These are phyloP conservation scores for Plenodomus tracheiphilus DNA, from an alignment of 2,329 filamentous ascomycete genomes.

Conservation along the genomic window DNA sequence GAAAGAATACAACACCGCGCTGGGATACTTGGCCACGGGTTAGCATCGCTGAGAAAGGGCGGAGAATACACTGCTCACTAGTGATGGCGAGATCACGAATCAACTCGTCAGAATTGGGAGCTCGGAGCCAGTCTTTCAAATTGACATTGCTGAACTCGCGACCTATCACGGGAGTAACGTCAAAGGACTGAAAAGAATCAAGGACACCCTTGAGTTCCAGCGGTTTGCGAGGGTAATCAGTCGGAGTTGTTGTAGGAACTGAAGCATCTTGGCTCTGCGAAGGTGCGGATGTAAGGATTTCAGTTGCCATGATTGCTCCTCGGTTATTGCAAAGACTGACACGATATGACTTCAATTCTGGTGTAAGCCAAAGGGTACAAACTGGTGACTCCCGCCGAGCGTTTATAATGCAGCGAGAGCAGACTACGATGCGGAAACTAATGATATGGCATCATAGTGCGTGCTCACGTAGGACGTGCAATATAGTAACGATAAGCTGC, in stretches of 20 bases:
- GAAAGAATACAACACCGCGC: slow-evolving; percentile 60
- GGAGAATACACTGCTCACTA: slow-evolving; percentile 19
- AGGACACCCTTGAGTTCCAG: slow-evolving; percentile 55
- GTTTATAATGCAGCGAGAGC: neutral
- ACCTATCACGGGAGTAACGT: slow-evolving; percentile 65
- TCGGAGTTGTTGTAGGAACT: neutral
- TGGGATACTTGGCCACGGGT: slow-evolving; percentile 48
- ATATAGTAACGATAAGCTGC: neutral
- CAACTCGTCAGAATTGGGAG: slow-evolving; percentile 65
- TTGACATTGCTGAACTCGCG: slow-evolving; percentile 62
- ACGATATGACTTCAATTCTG: too few relatives aligned
- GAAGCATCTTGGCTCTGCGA: neutral
- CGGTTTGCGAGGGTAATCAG: slow-evolving; percentile 11
- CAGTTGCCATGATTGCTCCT: slow-evolving; percentile 6
- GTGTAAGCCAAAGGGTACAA: too few relatives aligned
- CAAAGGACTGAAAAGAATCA: slow-evolving; percentile 58
- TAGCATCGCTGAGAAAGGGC: neutral
- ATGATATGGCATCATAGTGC: slow-evolving; percentile 1
- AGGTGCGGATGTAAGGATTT: slow-evolving; percentile 2
- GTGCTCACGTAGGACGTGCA: neutral
- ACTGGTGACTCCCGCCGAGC: too few relatives aligned
- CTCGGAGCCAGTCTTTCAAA: slow-evolving; percentile 65
- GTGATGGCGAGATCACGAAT: slow-evolving; percentile 64
- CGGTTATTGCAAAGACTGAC: neutral
- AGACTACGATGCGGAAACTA: neutral